Evolutionary conservation across 2,329 filamentous ascomycete species (phyloP).

Genomic region (Tolypocladium amazonense): DNA sequence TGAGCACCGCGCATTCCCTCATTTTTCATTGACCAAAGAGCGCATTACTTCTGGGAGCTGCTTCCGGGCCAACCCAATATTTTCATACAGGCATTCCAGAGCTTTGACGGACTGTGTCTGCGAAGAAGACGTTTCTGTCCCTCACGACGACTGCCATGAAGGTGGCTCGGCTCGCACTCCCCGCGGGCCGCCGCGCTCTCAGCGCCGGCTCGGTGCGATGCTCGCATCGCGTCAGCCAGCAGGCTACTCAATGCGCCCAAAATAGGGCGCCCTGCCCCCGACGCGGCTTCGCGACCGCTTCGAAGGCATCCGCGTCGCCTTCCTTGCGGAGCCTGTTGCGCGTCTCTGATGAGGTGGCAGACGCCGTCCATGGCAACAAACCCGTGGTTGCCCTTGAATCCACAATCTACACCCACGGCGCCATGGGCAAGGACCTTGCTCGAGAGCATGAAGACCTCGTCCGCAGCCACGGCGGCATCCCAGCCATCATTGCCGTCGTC

Average conservation of each 20-base stretch:
- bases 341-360: slow-evolving; percentile 72
- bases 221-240: background rate
- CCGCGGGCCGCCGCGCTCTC: background rate
- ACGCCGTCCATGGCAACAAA: slow-evolving; percentile 61
- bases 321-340: slow-evolving; percentile 37
- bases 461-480: slow-evolving; percentile 69
- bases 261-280: background rate
- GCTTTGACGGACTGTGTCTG: background rate
- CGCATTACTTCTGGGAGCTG: background rate
- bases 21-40: background rate
- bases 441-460: slow-evolving; percentile 80
- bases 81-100: background rate
- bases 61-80: background rate
- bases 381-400: slow-evolving; percentile 91
- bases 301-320: background rate
- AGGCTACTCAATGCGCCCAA: background rate
- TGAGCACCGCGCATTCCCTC: background rate
- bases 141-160: slow-evolving; percentile 1
- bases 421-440: slow-evolving; percentile 59
- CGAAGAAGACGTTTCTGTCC: background rate
- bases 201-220: background rate
- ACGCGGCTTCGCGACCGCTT: background rate
- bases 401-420: slow-evolving; percentile 94
- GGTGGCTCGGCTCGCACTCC: slow-evolving; percentile 1
- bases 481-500: slow-evolving; percentile 83